Evolutionary conservation across 495 filamentous ascomycete species (phyloP).

Genomic region (Hypoxylon perforatum): DNA sequence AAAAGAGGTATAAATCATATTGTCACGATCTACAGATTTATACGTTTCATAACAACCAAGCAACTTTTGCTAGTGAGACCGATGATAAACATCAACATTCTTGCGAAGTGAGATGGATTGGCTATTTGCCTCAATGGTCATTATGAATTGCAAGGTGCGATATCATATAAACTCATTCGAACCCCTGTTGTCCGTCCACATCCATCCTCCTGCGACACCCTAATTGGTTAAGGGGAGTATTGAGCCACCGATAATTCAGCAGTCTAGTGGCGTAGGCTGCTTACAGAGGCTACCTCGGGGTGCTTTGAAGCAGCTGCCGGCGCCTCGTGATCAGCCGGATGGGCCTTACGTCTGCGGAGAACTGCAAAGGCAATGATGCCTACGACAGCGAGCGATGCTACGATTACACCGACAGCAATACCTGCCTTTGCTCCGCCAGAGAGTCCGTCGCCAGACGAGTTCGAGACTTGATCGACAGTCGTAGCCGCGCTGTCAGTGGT

Average conservation of each 20-base stretch:
- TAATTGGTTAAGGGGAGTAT: background rate
- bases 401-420: conserved; percentile 59
- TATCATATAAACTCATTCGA: background rate
- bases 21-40: too few relatives aligned
- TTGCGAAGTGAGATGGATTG: too few relatives aligned
- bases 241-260: background rate
- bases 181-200: background rate
- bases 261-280: conserved; percentile 29
- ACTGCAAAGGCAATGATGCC: conserved; percentile 38
- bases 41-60: too few relatives aligned
- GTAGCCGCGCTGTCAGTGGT: conserved; percentile 4
- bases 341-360: conserved; percentile 31
- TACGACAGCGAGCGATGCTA: conserved; percentile 47
- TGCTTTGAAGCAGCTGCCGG: conserved; percentile 9
- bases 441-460: conserved; percentile 42
- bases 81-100: too few relatives aligned
- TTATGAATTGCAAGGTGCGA: too few relatives aligned
- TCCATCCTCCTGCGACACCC: background rate
- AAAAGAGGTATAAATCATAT: too few relatives aligned
- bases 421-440: conserved; percentile 60
- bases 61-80: too few relatives aligned
- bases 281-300: conserved; percentile 40
- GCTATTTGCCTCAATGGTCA: too few relatives aligned
- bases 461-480: conserved; percentile 7
- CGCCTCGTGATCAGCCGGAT: conserved; percentile 23